Evolutionary conservation across 2,329 filamentous ascomycete genomes (phyloP), one percentile per base, ranked within the genome.

Genomic region (Aspergillus sp.): DNA sequence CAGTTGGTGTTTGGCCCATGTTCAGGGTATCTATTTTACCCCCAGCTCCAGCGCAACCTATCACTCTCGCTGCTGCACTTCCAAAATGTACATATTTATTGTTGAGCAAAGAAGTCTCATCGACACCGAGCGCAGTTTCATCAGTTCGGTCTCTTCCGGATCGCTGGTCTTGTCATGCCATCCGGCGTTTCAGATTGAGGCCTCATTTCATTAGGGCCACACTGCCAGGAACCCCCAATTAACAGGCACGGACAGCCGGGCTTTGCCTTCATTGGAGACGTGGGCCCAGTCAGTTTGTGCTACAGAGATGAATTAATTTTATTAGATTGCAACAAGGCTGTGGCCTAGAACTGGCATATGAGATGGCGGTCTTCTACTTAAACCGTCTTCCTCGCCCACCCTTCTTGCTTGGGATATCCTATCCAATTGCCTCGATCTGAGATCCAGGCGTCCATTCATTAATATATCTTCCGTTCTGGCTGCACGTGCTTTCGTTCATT

Each of bases 381-480:
- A 51, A 46, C 27, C 23, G 9, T 47, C 23, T 40, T 27, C 25
- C 37, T 48, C 49, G 37, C 37, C 43, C 55, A 41, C 39, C 25
- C 53, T 56, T 31, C 52, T 37, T 46, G 9, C 27, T 31, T 11
- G 27, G 25, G 27, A 31, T 31, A 31, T 11, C 3, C 27, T 4
- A 31, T 57, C 51, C 55, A 50, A 62, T 56, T 57, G 61, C 59
- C 65, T 65, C 53, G 60, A 66, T 68, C 64, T 55, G 62, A 67
- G 40, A 66, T 66, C 62, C 61, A 62, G 62, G 62, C 64, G 60
- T 68, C 66, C 68, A 62, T 71, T 70, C 69, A 39, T 70, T 71
- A 25, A 55, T 25, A 43, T 50, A 23, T n/a, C 47, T 44, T 59
- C 54, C 45, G 55, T 63, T 61, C 62, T 59, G 25, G 41, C 52